These are phyloP conservation scores for Fusarium liriodendri DNA, from an alignment of 2,329 filamentous ascomycete species.

Conservation along the genomic window DNA sequence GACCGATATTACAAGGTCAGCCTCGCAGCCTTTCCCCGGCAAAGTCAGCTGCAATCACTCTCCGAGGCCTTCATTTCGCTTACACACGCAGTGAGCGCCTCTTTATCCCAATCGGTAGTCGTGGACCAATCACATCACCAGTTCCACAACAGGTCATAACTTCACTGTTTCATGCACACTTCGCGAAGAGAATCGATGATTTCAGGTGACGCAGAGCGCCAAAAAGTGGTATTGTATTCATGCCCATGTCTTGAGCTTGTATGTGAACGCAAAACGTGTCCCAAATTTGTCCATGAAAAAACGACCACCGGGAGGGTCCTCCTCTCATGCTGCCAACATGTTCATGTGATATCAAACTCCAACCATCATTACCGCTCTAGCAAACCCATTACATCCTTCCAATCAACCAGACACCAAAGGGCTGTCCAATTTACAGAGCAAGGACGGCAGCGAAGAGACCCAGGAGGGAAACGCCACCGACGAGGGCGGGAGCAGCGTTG, in stretches of 20 bases:
- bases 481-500: constrained; percentile 51
- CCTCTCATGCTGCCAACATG: constrained; percentile 35
- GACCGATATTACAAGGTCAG: not conserved
- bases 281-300: constrained; percentile 45
- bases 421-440: constrained; percentile 56
- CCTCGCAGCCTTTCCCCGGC: not conserved
- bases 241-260: constrained; percentile 36
- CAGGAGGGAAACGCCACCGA: constrained; percentile 57
- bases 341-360: constrained; percentile 38
- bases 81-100: constrained; percentile 4
- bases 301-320: constrained; percentile 24
- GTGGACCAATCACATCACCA: constrained; percentile 14
- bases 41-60: not conserved
- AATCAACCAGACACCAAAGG: not conserved
- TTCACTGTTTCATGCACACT: constrained; percentile 3
- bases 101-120: constrained; percentile 28
- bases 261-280: constrained; percentile 42
- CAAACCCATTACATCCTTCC: constrained; percentile 38
- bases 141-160: constrained; percentile 5
- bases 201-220: constrained; percentile 26
- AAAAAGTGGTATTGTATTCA: constrained; percentile 44
- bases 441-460: constrained; percentile 63
- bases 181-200: not conserved
- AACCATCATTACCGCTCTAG: constrained; percentile 40
- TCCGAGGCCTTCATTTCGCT: constrained; percentile 25